A percentile compares a stretch with the other conserved stretches of the same genome.
Conservation (phyloP, 169 alveolate genomes). For the Amoebophrya sp. region DNA sequence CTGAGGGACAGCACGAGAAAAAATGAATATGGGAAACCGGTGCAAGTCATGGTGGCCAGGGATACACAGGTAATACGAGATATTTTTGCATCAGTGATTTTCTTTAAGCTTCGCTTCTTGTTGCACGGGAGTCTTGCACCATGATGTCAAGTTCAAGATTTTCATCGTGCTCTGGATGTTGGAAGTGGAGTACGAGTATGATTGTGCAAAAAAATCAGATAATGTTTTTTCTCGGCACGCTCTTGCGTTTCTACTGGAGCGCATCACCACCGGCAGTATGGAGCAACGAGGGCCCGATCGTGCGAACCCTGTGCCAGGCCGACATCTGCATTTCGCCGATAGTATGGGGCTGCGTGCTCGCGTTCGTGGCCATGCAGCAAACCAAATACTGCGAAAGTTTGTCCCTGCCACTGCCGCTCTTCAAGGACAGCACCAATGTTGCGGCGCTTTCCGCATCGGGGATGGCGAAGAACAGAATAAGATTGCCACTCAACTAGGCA, state of each 20-base stretch:
- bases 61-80: neutral
- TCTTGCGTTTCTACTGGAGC: neutral
- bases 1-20: neutral
- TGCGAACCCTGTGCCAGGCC: neutral
- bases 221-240: neutral
- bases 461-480: too few relatives aligned
- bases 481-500: too few relatives aligned
- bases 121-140: too few relatives aligned
- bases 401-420: too few relatives aligned
- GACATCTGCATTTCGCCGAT: neutral
- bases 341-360: neutral
- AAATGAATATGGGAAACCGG: neutral
- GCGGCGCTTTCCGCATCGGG: too few relatives aligned
- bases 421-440: too few relatives aligned
- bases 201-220: neutral
- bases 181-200: too few relatives aligned
- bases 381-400: too few relatives aligned
- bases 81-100: too few relatives aligned
- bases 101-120: too few relatives aligned
- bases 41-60: conserved; percentile 5
- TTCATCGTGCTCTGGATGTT: too few relatives aligned
- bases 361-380: neutral
- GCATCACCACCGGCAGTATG: neutral
- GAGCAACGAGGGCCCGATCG: neutral
- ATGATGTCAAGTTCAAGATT: too few relatives aligned